phyloP scores from a whole-genome alignment of 805 yeast species.

The Sugiyamaella smithiae region DNA sequence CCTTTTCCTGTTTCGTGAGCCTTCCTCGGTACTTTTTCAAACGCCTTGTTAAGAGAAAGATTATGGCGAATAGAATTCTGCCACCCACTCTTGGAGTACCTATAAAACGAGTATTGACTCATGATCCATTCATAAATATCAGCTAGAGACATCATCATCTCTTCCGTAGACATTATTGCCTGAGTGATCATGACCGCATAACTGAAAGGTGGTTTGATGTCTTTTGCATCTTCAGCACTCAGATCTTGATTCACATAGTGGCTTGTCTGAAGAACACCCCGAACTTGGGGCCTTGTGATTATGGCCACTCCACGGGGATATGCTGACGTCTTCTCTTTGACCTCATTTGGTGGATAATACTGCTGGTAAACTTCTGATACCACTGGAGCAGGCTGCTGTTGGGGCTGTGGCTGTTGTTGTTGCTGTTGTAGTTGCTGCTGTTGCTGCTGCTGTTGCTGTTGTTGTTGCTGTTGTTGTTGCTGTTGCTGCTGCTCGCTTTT shows the following conservation, averaged over 20 bases:
- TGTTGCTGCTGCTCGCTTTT: slow-evolving; percentile 1
- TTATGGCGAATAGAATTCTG: slow-evolving; percentile 97
- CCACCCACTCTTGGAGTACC: slow-evolving; percentile 95
- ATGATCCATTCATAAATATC: slow-evolving; percentile 93
- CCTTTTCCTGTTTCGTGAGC: slow-evolving; percentile 98
- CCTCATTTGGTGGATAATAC: not conserved
- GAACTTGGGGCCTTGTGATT: slow-evolving; percentile 41
- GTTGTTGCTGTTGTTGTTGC: slow-evolving; percentile 4
- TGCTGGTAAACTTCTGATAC: not conserved
- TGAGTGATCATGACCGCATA: slow-evolving; percentile 99
- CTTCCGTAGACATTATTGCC: slow-evolving; percentile 84
- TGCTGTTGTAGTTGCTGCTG: slow-evolving; percentile 5
- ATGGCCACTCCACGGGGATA: slow-evolving; percentile 44
- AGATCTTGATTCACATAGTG: slow-evolving; percentile 43
- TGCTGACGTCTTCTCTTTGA: slow-evolving; percentile 11
- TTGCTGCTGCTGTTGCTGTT: slow-evolving; percentile 2
- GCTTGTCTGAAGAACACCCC: slow-evolving; percentile 30
- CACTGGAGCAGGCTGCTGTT: slow-evolving; percentile 2
- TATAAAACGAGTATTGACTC: slow-evolving; percentile 82
- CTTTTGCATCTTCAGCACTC: slow-evolving; percentile 86
- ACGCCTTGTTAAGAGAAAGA: slow-evolving; percentile 90
- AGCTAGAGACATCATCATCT: slow-evolving; percentile 82
- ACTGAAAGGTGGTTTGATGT: slow-evolving; percentile 93
- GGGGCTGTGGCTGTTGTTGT: slow-evolving; percentile 7
- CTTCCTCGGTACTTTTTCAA: slow-evolving; percentile 93